Base-by-base conservation (phyloP, 1,284 basidiomycete genomes). In the Peniophora sp. region DNA sequence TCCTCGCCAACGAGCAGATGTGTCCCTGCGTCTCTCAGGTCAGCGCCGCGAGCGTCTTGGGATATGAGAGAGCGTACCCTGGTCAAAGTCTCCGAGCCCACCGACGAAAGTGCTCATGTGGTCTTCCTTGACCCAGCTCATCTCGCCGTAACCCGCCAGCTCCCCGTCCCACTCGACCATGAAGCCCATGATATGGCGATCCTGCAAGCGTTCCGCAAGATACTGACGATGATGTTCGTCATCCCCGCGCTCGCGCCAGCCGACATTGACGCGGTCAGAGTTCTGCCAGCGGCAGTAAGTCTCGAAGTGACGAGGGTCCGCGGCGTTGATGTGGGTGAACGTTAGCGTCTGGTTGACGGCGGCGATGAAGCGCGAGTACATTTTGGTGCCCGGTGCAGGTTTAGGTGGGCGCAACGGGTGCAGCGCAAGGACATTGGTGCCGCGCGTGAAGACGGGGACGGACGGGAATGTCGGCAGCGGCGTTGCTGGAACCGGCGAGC, bases 361-460 rank as follows among this genome's bases (percentile, higher is more conserved):
- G 2, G 70, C 66, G 52, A 75, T 72, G 60, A 69, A 78, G 35
- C 77, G 68, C 45, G 67, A 66, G 62, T 81, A 81, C 43, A 82
- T 53, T 10, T 73, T 56, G 50, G 71, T 64, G 3, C 74, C 73
- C 0, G 68, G 68, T 2, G 59, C 50, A 0, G 79, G 79, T 55
- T 81, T 79, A 2, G 73, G 65, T 2, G 79, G 76, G 25, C 79
- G 70, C n/a, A 77, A 61, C 3, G 79, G 79, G 57, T 82, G 79
- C 10, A 67, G 65, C 16, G 77, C 58, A 55, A 78, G 71, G 14
- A 78, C 74, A 49, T 70, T 65, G 20, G 73, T 65, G 6, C 62
- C 67, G 51, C 73, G 66, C n/a, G 77, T 79, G 64, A 77, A 79
- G 0, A 70, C 65, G 17, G 64, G 65, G 2, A 71, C 59, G 48